A percentile compares a stretch with the other conserved stretches of the same genome.
Evolutionary conservation across 1,139 yeast species (phyloP).

Genomic region (Zygoascus hellenicus): DNA sequence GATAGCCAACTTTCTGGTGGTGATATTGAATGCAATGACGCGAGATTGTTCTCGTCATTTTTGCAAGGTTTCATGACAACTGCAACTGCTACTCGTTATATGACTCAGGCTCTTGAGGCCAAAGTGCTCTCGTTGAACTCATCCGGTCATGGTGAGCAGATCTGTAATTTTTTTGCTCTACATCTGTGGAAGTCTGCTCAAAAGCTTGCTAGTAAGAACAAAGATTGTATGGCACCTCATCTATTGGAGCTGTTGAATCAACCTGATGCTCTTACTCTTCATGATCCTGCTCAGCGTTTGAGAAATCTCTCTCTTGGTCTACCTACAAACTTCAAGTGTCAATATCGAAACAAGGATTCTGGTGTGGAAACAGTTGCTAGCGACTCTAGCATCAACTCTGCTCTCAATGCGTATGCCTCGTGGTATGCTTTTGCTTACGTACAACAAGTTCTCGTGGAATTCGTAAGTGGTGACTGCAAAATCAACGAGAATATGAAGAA

Average conservation of each 20-base stretch:
- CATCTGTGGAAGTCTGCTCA: slow-evolving; percentile 27
- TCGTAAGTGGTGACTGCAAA: slow-evolving; percentile 16
- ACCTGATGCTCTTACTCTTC: slow-evolving; percentile 10
- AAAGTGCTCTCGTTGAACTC: slow-evolving; percentile 19
- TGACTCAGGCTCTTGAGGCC: slow-evolving; percentile 33
- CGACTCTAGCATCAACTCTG: slow-evolving; percentile 28
- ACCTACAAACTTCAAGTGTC: slow-evolving; percentile 16
- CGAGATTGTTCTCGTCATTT: slow-evolving; percentile 28
- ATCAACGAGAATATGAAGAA: slow-evolving; percentile 17
- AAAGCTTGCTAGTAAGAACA: slow-evolving; percentile 3
- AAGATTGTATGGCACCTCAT: slow-evolving; percentile 18
- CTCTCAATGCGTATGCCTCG: slow-evolving; percentile 31
- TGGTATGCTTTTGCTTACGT: slow-evolving; percentile 28
- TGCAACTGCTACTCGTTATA: slow-evolving; percentile 26
- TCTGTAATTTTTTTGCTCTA: slow-evolving; percentile 13
- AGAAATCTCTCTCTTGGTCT: slow-evolving; percentile 23
- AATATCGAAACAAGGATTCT: slow-evolving; percentile 23
- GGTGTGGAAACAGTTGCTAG: slow-evolving; percentile 23
- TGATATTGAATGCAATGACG: slow-evolving; percentile 25
- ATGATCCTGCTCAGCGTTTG: slow-evolving; percentile 19
- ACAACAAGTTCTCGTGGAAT: slow-evolving; percentile 25
- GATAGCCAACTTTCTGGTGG: slow-evolving; percentile 39
- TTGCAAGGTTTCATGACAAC: slow-evolving; percentile 27
- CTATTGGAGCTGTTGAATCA: slow-evolving; percentile 13
- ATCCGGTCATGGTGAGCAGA: slow-evolving; percentile 12